These are phyloP conservation scores for Phytophthora vignae DNA, from an alignment of 352 stramenopile genomes.

Conservation along the genomic window DNA sequence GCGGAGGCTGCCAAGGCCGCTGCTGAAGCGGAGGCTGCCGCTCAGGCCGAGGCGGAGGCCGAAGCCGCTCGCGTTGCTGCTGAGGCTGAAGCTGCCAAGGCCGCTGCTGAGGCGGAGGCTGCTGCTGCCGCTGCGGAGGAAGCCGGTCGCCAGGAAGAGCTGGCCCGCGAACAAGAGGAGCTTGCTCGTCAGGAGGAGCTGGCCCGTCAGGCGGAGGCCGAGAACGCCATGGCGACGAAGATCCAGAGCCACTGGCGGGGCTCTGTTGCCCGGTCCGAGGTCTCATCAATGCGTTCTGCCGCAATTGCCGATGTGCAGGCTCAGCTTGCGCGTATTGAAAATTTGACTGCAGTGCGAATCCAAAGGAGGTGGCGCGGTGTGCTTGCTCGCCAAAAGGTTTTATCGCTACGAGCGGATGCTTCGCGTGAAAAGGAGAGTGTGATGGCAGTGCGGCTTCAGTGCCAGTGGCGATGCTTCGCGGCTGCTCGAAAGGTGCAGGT, in stretches of 20 bases:
- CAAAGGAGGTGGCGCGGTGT: constrained; percentile 47
- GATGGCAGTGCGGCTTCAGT: constrained; percentile 42
- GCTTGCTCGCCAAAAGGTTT: constrained; percentile 11
- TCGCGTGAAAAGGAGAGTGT: constrained; percentile 18
- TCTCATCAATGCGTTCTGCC: neutral
- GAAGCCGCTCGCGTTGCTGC: constrained; percentile 11
- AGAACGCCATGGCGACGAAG: constrained; percentile 23
- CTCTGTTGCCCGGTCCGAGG: constrained; percentile 12
- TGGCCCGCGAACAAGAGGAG: neutral
- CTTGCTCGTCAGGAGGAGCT: neutral
- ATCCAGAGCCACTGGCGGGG: constrained; percentile 46
- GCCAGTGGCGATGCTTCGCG: constrained; percentile 24
- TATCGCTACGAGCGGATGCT: neutral
- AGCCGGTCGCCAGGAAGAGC: neutral
- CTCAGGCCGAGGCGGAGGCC: neutral
- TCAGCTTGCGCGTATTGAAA: constrained; percentile 33
- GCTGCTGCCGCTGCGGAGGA: constrained; percentile 1
- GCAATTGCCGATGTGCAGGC: constrained; percentile 34
- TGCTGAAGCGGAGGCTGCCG: neutral
- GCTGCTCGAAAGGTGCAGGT: neutral
- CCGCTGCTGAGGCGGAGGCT: constrained; percentile 1
- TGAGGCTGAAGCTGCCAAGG: constrained; percentile 7
- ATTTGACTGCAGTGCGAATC: constrained; percentile 39
- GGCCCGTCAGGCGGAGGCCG: constrained; percentile 6
- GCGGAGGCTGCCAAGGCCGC: neutral